Evolutionary conservation across 179 eudicot genomes (phyloP).

Genomic region (Sideroxylon spinosum): DNA sequence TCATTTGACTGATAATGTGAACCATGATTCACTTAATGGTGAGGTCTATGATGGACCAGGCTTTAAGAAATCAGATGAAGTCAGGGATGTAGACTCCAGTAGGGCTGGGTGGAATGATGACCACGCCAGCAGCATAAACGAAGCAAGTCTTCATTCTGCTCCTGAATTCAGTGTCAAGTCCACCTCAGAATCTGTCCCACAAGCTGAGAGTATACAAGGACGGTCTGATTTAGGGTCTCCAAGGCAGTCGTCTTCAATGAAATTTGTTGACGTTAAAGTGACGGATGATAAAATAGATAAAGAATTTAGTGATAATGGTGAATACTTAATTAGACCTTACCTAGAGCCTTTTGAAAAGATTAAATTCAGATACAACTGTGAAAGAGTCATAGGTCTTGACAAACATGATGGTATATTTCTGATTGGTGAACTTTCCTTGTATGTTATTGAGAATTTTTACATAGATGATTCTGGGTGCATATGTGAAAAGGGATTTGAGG

Average conservation of each 20-base stretch:
- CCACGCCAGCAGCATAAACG: conserved; percentile 68
- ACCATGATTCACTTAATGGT: conserved; percentile 45
- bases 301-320: conserved; percentile 86
- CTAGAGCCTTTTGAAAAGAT: conserved; percentile 84
- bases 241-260: conserved; percentile 53
- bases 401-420: conserved; percentile 98
- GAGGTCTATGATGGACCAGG: conserved; percentile 67
- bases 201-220: conserved; percentile 60
- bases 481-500: conserved; percentile 92
- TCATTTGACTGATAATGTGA: conserved; percentile 44
- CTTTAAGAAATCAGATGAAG: conserved; percentile 58
- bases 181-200: conserved; percentile 48
- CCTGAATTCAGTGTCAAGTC: conserved; percentile 63
- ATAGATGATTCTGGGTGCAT: conserved; percentile 86
- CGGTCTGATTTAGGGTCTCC: conserved; percentile 70
- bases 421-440: conserved; percentile 88
- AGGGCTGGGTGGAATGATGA: conserved; percentile 75
- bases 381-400: conserved; percentile 93
- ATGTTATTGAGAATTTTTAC: conserved; percentile 87
- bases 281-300: conserved; percentile 68
- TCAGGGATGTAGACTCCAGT: conserved; percentile 59
- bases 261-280: conserved; percentile 53
- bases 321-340: conserved; percentile 90
- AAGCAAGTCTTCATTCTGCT: conserved; percentile 79
- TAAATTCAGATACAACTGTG: conserved; percentile 86